Conservation (phyloP, 805 yeast genomes). For the Vanderwaltozyma polyspora region DNA sequence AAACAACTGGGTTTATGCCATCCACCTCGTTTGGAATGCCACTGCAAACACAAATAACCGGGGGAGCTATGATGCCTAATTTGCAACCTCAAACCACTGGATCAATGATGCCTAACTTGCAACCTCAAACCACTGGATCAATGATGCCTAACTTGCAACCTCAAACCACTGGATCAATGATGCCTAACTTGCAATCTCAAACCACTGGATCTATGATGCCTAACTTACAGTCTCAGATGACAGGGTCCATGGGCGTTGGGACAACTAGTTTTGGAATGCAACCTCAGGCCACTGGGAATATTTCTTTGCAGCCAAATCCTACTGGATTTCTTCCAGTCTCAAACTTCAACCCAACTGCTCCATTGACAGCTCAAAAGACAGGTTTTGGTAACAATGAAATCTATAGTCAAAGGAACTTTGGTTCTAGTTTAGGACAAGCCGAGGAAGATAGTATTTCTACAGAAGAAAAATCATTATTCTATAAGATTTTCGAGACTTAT, state of each 20-base stretch:
- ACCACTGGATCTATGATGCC: background rate
- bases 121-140: slow-evolving; percentile 18
- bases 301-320: slow-evolving; percentile 35
- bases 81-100: slow-evolving; percentile 9
- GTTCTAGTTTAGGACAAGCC: slow-evolving; percentile 27
- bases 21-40: slow-evolving; percentile 20
- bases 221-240: slow-evolving; percentile 2
- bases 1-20: slow-evolving; percentile 35
- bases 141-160: slow-evolving; percentile 6
- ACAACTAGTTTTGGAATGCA: slow-evolving; percentile 11
- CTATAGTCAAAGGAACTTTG: slow-evolving; percentile 26
- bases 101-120: background rate
- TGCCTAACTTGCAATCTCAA: slow-evolving; percentile 33
- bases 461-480: slow-evolving; percentile 77
- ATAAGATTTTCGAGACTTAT: slow-evolving; percentile 79
- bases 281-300: slow-evolving; percentile 56
- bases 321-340: slow-evolving; percentile 50
- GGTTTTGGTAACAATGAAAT: slow-evolving; percentile 32
- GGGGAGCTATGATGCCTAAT: slow-evolving; percentile 11
- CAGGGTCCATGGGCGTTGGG: background rate
- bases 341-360: slow-evolving; percentile 20
- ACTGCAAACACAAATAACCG: slow-evolving; percentile 28
- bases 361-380: slow-evolving; percentile 32
- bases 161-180: slow-evolving; percentile 19
- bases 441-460: slow-evolving; percentile 60